Evolutionary conservation across 2,329 filamentous ascomycete genomes (phyloP).

Genomic region (Emergomyces pasteurianus): DNA sequence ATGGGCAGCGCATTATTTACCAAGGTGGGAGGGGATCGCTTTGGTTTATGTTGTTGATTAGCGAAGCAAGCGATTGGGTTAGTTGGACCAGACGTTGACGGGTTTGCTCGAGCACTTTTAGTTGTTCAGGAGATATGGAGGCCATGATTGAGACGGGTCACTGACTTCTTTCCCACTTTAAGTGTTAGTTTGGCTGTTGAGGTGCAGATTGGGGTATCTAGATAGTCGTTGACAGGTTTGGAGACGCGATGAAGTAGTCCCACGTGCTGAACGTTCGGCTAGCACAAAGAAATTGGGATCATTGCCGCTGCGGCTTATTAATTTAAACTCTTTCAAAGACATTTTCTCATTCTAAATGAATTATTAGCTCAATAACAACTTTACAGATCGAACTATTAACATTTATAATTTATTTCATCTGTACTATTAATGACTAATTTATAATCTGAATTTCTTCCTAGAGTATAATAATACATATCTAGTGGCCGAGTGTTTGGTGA

Average conservation of each 20-base stretch:
- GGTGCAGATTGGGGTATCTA: not conserved
- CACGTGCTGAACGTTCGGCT: too few relatives aligned
- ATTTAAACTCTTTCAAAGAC: not conserved
- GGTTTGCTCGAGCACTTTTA: slow-evolving; percentile 58
- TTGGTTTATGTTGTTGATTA: slow-evolving; percentile 49
- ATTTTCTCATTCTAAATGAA: too few relatives aligned
- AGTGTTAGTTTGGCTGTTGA: not conserved
- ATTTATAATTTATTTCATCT: too few relatives aligned
- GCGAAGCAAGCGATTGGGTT: slow-evolving; percentile 53
- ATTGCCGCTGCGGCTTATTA: too few relatives aligned
- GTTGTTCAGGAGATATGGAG: slow-evolving; percentile 28
- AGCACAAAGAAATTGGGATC: too few relatives aligned
- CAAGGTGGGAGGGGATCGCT: slow-evolving; percentile 56
- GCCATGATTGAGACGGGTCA: slow-evolving; percentile 20
- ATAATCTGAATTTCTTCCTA: too few relatives aligned
- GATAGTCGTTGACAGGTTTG: not conserved
- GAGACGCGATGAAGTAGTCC: not conserved
- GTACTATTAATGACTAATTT: too few relatives aligned
- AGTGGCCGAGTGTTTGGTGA: too few relatives aligned
- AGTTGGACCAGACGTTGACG: slow-evolving; percentile 57
- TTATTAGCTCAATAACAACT: too few relatives aligned
- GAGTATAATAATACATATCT: too few relatives aligned
- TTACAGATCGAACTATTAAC: too few relatives aligned
- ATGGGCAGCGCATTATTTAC: slow-evolving; percentile 31
- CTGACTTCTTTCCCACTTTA: not conserved